Conservation (phyloP, 164 flowering plant genomes). For the Vitis cinerea region DNA sequence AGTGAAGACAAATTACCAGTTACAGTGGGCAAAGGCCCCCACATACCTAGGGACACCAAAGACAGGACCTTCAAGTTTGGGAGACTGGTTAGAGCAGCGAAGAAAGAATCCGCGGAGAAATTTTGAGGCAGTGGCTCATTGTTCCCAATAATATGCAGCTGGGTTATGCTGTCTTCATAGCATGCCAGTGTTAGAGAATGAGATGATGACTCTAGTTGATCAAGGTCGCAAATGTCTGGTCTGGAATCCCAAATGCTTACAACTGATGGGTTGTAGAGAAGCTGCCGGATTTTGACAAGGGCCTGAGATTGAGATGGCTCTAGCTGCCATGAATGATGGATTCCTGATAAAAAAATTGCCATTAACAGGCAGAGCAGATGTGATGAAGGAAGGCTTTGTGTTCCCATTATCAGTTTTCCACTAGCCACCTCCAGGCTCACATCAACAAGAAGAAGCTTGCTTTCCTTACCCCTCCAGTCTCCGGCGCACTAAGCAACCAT, state of each 20-base stretch:
- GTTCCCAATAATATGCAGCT: constrained; percentile 38
- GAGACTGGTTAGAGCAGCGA: constrained; percentile 21
- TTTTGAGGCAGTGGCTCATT: constrained; percentile 16
- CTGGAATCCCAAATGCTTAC: constrained; percentile 17
- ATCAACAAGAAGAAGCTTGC: no score
- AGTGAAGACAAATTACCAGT: constrained; percentile 30
- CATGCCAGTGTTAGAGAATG: constrained; percentile 29
- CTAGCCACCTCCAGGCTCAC: no score
- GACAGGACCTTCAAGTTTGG: constrained; percentile 45
- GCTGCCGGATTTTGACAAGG: constrained; percentile 27
- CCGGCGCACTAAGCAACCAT: no score
- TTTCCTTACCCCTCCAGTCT: no score
- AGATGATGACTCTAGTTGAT: constrained; percentile 15
- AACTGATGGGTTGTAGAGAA: constrained; percentile 30
- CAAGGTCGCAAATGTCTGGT: constrained; percentile 36
- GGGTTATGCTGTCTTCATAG: constrained; percentile 43
- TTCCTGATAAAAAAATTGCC: not conserved
- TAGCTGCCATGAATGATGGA: constrained; percentile 25
- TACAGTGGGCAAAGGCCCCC: constrained; percentile 41
- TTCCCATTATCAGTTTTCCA: no score
- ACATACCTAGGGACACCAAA: constrained; percentile 43
- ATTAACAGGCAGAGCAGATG: constrained; percentile 13
- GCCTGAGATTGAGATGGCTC: constrained; percentile 23
- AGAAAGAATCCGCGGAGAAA: constrained; percentile 32
- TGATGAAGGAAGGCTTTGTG: no score